A percentile compares a stretch with the other conserved stretches of the same genome.
These are phyloP conservation scores for Penicillium sp. DNA, from an alignment of 2,329 filamentous ascomycete species.

Conservation along the genomic window DNA sequence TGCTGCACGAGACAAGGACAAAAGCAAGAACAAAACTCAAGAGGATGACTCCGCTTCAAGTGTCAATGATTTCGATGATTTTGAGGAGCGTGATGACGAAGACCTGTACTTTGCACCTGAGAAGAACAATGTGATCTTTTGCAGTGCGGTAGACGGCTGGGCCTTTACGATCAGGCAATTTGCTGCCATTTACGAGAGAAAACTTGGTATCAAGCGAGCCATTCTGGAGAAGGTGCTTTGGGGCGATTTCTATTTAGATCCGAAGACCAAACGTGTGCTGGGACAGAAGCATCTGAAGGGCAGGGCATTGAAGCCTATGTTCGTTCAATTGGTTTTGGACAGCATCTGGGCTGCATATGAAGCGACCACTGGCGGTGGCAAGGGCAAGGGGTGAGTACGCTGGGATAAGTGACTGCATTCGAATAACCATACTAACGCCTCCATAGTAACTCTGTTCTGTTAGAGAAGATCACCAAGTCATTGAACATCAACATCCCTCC, in stretches of 20 bases:
- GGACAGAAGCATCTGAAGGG: conserved; percentile 92
- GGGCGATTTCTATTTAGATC: conserved; percentile 95
- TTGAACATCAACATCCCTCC: conserved; percentile 79
- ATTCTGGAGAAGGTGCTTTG: conserved; percentile 91
- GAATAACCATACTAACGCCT: conserved; percentile 24
- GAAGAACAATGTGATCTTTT: conserved; percentile 98
- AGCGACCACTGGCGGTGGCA: conserved; percentile 79
- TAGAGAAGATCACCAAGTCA: conserved; percentile 95
- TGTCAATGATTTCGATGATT: conserved; percentile 58
- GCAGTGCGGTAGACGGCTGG: conserved; percentile 98
- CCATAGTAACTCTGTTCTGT: conserved; percentile 68
- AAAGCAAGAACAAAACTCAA: conserved; percentile 37
- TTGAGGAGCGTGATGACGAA: conserved; percentile 90
- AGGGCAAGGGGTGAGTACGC: conserved; percentile 70
- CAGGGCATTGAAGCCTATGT: conserved; percentile 89
- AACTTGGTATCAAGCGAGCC: conserved; percentile 88
- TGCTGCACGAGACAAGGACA: conserved; percentile 61
- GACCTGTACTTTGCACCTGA: conserved; percentile 98
- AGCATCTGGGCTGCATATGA: conserved; percentile 96
- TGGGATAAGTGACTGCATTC: background rate
- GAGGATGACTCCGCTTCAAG: conserved; percentile 53
- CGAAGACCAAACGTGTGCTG: conserved; percentile 93
- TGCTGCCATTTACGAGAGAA: conserved; percentile 90
- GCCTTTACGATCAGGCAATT: conserved; percentile 97
- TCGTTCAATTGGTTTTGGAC: conserved; percentile 93